Conservation (phyloP, 2,329 filamentous ascomycete species). For the Fusarium sp. region DNA sequence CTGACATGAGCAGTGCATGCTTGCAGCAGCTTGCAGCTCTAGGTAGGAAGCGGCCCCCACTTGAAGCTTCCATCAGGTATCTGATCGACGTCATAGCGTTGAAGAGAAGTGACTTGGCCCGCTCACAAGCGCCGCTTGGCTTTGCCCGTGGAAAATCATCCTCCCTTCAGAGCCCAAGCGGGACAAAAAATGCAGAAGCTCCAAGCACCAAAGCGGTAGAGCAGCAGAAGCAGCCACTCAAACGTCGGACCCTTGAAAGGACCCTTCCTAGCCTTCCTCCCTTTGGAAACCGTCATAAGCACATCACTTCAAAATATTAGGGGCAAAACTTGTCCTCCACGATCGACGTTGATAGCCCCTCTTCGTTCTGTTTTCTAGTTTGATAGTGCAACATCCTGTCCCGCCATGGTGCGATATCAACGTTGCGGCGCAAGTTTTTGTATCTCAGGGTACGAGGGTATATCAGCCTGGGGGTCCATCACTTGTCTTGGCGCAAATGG, state of each 20-base stretch:
- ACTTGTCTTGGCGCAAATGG: slow-evolving; percentile 23
- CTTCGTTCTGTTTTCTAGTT: slow-evolving; percentile 12
- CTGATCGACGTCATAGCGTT: slow-evolving; percentile 45
- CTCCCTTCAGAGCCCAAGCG: slow-evolving; percentile 15
- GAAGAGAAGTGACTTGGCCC: slow-evolving; percentile 21
- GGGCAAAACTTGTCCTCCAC: slow-evolving; percentile 10
- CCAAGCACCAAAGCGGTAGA: slow-evolving; percentile 9
- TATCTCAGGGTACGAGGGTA: slow-evolving; percentile 9
- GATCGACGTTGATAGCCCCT: slow-evolving; percentile 39
- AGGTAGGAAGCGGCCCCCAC: slow-evolving; percentile 29
- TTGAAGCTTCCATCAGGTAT: slow-evolving; percentile 29
- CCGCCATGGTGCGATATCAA: slow-evolving; percentile 34
- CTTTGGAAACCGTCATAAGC: slow-evolving; percentile 24
- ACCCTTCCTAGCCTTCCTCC: slow-evolving; percentile 26
- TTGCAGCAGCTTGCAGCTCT: slow-evolving; percentile 10
- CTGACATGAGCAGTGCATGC: slow-evolving; percentile 11
- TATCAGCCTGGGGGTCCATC: slow-evolving; percentile 12
- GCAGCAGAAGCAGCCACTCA: slow-evolving; percentile 20
- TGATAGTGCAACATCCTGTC: slow-evolving; percentile 12
- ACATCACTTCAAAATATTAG: slow-evolving; percentile 12
- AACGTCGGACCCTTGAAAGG: slow-evolving; percentile 32
- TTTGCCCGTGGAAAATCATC: slow-evolving; percentile 20
- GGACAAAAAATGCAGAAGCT: slow-evolving; percentile 15
- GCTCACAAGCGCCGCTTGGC: slow-evolving; percentile 30
- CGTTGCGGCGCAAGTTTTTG: slow-evolving; percentile 4